Evolutionary conservation across 106 monocot genomes (phyloP).

Genomic region (Phalaenopsis equestris): DNA sequence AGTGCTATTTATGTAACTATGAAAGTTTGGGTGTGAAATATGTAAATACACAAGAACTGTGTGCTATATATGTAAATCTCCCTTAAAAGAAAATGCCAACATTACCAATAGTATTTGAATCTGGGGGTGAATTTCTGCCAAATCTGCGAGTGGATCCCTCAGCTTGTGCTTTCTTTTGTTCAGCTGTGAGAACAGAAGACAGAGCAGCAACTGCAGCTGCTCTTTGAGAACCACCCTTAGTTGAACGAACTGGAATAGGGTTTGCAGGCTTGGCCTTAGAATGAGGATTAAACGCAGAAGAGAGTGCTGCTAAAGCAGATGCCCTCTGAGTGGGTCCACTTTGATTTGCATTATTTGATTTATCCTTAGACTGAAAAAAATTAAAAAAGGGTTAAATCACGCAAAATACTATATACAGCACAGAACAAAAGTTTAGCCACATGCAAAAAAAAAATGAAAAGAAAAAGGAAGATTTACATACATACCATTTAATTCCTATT

Average conservation of each 20-base stretch:
- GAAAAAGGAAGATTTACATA: no score
- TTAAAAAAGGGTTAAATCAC: neutral
- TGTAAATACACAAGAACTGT: neutral
- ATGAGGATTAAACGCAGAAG: slow-evolving; percentile 75
- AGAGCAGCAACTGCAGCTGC: slow-evolving; percentile 95
- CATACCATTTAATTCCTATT: no score
- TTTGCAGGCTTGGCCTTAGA: slow-evolving; percentile 24
- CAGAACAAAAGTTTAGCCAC: neutral
- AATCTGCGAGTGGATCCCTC: slow-evolving; percentile 25
- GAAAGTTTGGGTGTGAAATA: no score
- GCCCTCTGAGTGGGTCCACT: slow-evolving; percentile 62
- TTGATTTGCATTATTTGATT: slow-evolving; percentile 27
- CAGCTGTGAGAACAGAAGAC: slow-evolving; percentile 73
- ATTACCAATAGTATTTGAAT: slow-evolving; percentile 31
- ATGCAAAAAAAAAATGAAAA: neutral
- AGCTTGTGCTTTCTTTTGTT: slow-evolving; percentile 34
- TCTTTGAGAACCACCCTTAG: slow-evolving; percentile 61
- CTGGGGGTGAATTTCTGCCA: slow-evolving; percentile 51
- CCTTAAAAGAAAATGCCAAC: neutral
- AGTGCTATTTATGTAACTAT: no score
- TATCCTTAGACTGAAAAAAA: slow-evolving; percentile 27
- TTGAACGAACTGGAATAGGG: slow-evolving; percentile 33
- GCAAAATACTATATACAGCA: neutral
- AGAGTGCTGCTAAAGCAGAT: slow-evolving; percentile 56
- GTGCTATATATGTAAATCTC: neutral